phyloP scores from a whole-genome alignment of 139 green algal species.

The Marvania coccoides region DNA sequence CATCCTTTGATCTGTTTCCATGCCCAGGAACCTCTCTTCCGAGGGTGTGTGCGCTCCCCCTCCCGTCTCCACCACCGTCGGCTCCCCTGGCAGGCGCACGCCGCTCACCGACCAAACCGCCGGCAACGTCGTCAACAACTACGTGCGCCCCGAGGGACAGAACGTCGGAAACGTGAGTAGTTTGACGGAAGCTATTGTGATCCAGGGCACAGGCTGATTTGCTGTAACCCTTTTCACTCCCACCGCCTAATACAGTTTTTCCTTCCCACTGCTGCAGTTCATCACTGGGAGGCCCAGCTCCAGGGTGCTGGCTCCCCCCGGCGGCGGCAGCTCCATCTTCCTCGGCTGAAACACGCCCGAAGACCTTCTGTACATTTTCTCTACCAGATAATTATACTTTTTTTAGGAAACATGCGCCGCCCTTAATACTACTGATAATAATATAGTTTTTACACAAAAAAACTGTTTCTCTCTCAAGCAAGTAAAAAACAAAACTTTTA shows the following conservation, averaged over 20 bases:
- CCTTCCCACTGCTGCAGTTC: slow-evolving; percentile 46
- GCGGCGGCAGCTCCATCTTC: slow-evolving; percentile 21
- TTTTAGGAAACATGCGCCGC: neutral
- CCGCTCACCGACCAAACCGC: neutral
- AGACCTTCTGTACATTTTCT: neutral
- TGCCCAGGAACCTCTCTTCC: slow-evolving; percentile 9
- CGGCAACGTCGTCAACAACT: slow-evolving; percentile 59
- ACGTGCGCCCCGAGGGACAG: slow-evolving; percentile 57
- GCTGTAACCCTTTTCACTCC: too few species aligned
- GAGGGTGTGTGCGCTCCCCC: slow-evolving; percentile 1
- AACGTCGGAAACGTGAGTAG: slow-evolving; percentile 31
- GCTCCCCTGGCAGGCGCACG: neutral
- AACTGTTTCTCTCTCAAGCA: too few species aligned
- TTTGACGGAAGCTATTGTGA: too few species aligned
- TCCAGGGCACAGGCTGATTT: too few species aligned
- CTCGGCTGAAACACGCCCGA: slow-evolving; percentile 18
- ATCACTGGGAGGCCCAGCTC: slow-evolving; percentile 68
- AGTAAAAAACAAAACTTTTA: too few species aligned
- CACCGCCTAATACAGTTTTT: neutral
- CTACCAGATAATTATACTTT: neutral
- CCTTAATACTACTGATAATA: neutral
- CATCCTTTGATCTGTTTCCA: too few species aligned
- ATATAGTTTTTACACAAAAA: neutral
- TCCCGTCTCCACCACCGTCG: neutral
- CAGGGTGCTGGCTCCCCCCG: slow-evolving; percentile 71